phyloP scores from a whole-genome alignment of 148 eudicot species.

The Suaeda aralocaspica region DNA sequence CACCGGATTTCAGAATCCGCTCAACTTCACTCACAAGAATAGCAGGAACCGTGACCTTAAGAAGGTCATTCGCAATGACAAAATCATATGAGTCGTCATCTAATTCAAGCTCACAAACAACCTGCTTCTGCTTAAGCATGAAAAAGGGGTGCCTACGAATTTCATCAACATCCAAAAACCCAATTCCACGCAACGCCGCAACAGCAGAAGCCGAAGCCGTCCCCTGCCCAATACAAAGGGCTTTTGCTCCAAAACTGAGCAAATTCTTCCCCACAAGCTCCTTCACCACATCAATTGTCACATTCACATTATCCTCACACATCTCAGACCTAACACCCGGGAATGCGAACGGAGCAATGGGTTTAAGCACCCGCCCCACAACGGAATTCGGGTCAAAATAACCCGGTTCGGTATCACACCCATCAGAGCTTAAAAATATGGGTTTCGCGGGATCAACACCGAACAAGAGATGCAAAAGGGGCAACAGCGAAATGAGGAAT shows the following conservation, averaged over 20 bases:
- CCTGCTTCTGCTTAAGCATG: slow-evolving; percentile 48
- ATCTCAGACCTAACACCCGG: slow-evolving; percentile 27
- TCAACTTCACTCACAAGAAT: slow-evolving; percentile 74
- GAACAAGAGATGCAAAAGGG: slow-evolving; percentile 48
- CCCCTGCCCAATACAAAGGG: slow-evolving; percentile 73
- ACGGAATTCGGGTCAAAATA: slow-evolving; percentile 25
- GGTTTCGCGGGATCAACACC: slow-evolving; percentile 41
- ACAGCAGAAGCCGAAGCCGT: slow-evolving; percentile 45
- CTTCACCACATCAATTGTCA: slow-evolving; percentile 48
- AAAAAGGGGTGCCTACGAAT: slow-evolving; percentile 56
- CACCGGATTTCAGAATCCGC: slow-evolving; percentile 73
- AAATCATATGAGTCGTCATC: slow-evolving; percentile 54
- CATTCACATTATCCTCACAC: slow-evolving; percentile 37
- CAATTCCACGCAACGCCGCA: slow-evolving; percentile 42
- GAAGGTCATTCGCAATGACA: slow-evolving; percentile 61
- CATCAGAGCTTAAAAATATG: slow-evolving; percentile 22
- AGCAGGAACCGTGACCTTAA: slow-evolving; percentile 66
- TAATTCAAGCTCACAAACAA: slow-evolving; percentile 54
- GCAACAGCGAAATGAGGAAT: slow-evolving; percentile 41
- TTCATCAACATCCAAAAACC: slow-evolving; percentile 46
- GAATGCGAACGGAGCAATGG: slow-evolving; percentile 27
- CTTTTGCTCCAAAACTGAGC: slow-evolving; percentile 42
- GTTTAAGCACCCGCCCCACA: slow-evolving; percentile 35
- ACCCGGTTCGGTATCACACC: slow-evolving; percentile 38
- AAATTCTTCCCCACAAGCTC: slow-evolving; percentile 61